Percentiles rank a stretch among this genome's conserved stretches.
Evolutionary conservation across 2,329 filamentous ascomycete genomes (phyloP).

Genomic region (Trichophyton schoenleinii): DNA sequence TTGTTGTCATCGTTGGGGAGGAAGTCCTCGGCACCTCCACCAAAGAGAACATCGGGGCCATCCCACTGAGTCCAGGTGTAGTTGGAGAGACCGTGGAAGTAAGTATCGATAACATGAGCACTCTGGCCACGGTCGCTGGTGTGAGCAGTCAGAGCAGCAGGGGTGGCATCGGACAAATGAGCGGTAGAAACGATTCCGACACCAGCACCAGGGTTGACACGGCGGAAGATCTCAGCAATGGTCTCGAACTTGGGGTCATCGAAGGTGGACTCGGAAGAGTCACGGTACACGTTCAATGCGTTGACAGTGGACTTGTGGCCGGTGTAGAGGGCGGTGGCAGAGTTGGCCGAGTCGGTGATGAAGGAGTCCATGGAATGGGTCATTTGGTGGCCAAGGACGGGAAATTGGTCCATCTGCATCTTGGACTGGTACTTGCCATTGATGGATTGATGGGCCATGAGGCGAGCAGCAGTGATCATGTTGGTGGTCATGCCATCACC

Average conservation of each 20-base stretch:
- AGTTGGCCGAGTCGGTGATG: constrained; percentile 81
- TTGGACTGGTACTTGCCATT: constrained; percentile 71
- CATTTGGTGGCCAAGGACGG: constrained; percentile 78
- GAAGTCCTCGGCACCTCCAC: constrained; percentile 73
- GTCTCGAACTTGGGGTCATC: constrained; percentile 82
- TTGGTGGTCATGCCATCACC: constrained; percentile 51
- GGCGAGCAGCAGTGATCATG: constrained; percentile 52
- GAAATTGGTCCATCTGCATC: constrained; percentile 71
- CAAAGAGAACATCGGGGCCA: constrained; percentile 71
- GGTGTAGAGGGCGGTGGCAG: constrained; percentile 65
- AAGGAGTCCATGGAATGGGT: constrained; percentile 74
- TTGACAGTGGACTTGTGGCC: constrained; percentile 79
- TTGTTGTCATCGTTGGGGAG: constrained; percentile 53
- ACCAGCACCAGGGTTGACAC: constrained; percentile 48
- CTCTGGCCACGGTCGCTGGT: constrained; percentile 58
- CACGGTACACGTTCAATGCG: constrained; percentile 67
- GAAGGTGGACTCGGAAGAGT: constrained; percentile 58
- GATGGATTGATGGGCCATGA: constrained; percentile 69
- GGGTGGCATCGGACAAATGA: constrained; percentile 62
- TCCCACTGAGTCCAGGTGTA: constrained; percentile 72
- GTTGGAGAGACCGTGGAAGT: constrained; percentile 62
- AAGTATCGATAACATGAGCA: constrained; percentile 61
- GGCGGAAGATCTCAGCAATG: constrained; percentile 58
- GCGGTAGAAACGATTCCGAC: constrained; percentile 65
- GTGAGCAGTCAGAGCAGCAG: constrained; percentile 61